These are phyloP conservation scores for Eucalyptus lansdowneana DNA, from an alignment of 345 rosid species.

Conservation along the genomic window DNA sequence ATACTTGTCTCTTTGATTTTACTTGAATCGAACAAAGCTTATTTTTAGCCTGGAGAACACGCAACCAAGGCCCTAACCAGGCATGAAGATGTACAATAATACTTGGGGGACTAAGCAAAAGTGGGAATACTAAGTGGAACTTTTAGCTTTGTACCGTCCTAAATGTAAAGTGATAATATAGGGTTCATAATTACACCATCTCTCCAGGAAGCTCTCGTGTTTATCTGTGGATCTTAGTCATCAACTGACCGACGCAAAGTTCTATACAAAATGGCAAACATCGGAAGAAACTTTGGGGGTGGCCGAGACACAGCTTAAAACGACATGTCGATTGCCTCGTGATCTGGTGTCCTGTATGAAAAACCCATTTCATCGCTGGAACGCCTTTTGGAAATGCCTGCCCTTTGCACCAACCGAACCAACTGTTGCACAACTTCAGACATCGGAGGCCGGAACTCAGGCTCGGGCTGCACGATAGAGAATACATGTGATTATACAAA, in stretches of 20 bases:
- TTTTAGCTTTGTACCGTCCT: not conserved
- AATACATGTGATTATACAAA: not conserved
- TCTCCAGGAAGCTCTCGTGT: not conserved
- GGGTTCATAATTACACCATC: not conserved
- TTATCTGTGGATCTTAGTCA: not conserved
- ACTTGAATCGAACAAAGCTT: not conserved
- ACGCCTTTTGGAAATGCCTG: constrained; percentile 71
- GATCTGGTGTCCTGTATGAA: constrained; percentile 75
- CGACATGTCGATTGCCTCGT: constrained; percentile 57
- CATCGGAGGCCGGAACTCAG: constrained; percentile 98
- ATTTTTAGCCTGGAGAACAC: not conserved
- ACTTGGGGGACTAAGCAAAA: not conserved
- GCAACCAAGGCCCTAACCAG: not conserved
- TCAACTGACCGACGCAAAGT: not conserved
- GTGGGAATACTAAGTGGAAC: not conserved
- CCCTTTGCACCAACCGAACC: constrained; percentile 89
- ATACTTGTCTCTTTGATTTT: not conserved
- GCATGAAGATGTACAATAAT: not conserved
- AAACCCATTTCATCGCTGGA: constrained; percentile 87
- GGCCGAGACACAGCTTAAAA: constrained; percentile 8
- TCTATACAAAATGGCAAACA: not conserved
- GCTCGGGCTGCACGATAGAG: constrained; percentile 57
- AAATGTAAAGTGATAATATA: not conserved
- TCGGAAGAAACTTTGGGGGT: not conserved
- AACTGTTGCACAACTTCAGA: constrained; percentile 96